Conservation (phyloP, 345 rosid species). For the Gynandropsis gynandra region DNA sequence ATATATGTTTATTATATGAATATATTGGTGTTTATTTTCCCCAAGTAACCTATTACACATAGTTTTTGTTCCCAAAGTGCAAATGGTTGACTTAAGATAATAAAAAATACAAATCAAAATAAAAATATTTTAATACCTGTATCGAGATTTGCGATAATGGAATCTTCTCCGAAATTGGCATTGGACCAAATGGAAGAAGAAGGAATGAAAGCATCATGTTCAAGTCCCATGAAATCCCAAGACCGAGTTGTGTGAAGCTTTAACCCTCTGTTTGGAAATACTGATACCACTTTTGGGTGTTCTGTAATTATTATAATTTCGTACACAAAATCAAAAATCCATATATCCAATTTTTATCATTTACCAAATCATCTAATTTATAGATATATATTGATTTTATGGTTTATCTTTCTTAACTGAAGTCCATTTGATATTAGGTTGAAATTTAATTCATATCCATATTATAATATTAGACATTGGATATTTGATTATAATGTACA, state of each 20-base stretch:
- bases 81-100: constrained; percentile 14
- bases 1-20: background rate
- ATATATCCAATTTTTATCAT: too few relatives aligned
- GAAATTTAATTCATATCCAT: too few relatives aligned
- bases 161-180: constrained; percentile 66
- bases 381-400: too few relatives aligned
- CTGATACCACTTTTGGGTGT: constrained; percentile 74
- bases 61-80: constrained; percentile 12
- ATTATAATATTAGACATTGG: too few relatives aligned
- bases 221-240: constrained; percentile 80
- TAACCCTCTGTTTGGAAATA: constrained; percentile 55
- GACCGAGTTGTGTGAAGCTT: constrained; percentile 84
- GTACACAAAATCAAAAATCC: constrained; percentile 15
- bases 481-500: too few relatives aligned
- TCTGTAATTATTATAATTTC: constrained; percentile 30
- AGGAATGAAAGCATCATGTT: constrained; percentile 33
- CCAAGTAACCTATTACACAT: constrained; percentile 12
- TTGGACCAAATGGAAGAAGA: constrained; percentile 56
- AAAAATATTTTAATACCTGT: constrained; percentile 38
- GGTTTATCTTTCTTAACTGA: too few relatives aligned
- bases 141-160: constrained; percentile 83
- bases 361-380: too few relatives aligned
- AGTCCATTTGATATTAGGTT: too few relatives aligned
- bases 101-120: background rate
- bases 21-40: constrained; percentile 12